Base-by-base conservation (phyloP, 768 basidiomycete genomes). In the Flagelloscypha sp. region DNA sequence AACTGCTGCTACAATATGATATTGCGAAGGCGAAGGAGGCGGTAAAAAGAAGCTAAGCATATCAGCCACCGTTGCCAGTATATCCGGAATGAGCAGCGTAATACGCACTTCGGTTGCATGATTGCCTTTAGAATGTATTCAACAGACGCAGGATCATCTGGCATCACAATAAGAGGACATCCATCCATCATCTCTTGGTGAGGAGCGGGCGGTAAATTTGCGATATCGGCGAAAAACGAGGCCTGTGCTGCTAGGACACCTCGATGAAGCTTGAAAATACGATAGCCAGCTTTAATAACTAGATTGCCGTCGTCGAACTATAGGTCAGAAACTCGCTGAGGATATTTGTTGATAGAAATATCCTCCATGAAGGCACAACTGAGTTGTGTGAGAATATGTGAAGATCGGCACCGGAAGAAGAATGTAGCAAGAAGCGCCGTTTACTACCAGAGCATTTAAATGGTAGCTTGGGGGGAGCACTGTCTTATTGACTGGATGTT, bases 251-350 rank as follows among this genome's bases (percentile, higher is more conserved):
- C 5, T 2, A 43, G 29, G 8, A 43, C 17, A 27, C 37, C 19
- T 34, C 37, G 39, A 12, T 38, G 37, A 7, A 39, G 79, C 42
- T 78, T 84, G 66, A 84, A 85, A 0, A 69, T 74, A 9, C 68
- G 69, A 13, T 55, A 53, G 0, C 66, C 70, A 1, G 75, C 68
- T 35, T 81, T 55, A 35, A 85, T 65, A 35, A 84, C 58, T 27
- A 83, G 58, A 48, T 83, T 85, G 8, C 83, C 83, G 46, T 85
- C 83, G 0, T 56, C 43, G 50, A 85, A 85, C 80, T 79, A 85
- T 48, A 84, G 71, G 44, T 81, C 77, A 2, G 79, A 73, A 5
- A 30, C 20, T 2, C 34, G 34, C 2, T 24, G 34, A 5, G 25
- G n/a, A n/a, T n/a, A n/a, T n/a, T n/a, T n/a, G n/a, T n/a, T n/a